A percentile compares a stretch with the other conserved stretches of the same genome.
Evolutionary conservation across 108 stramenopile species (phyloP).

Genomic region (Cyclostephanos invisitatus): DNA sequence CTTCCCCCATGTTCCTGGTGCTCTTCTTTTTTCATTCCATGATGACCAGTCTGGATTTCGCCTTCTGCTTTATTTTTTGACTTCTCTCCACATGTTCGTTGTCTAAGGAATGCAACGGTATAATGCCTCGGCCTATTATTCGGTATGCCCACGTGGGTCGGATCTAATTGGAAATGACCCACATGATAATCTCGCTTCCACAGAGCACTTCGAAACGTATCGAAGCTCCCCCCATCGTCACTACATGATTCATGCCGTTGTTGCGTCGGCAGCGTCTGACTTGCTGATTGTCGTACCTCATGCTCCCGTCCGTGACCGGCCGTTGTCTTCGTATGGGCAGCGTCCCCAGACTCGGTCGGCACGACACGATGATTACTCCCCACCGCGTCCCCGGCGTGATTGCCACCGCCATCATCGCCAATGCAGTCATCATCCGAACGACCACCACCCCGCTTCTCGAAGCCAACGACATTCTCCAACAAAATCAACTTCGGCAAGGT

Average conservation of each 20-base stretch:
- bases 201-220: slow-evolving; percentile 53
- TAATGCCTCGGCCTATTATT: slow-evolving; percentile 90
- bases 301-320: not conserved
- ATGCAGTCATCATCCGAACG: slow-evolving; percentile 2
- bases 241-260: not conserved
- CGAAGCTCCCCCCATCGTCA: slow-evolving; percentile 48
- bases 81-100: not conserved
- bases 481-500: slow-evolving; percentile 64
- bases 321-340: slow-evolving; percentile 2
- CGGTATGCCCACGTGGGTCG: slow-evolving; percentile 81
- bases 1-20: not conserved
- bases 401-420: not conserved
- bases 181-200: slow-evolving; percentile 53
- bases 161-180: slow-evolving; percentile 77
- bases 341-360: not conserved
- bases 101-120: slow-evolving; percentile 39
- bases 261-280: not conserved
- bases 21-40: not conserved
- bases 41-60: too few relatives aligned
- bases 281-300: slow-evolving; percentile 6
- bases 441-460: slow-evolving; percentile 48
- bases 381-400: not conserved
- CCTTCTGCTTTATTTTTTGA: not conserved
- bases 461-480: slow-evolving; percentile 91
- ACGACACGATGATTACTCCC: slow-evolving; percentile 1